Evolutionary conservation across 108 stramenopile genomes (phyloP), one percentile per base, ranked within the genome.

Genomic region (Aurantiochytrium sp.): DNA sequence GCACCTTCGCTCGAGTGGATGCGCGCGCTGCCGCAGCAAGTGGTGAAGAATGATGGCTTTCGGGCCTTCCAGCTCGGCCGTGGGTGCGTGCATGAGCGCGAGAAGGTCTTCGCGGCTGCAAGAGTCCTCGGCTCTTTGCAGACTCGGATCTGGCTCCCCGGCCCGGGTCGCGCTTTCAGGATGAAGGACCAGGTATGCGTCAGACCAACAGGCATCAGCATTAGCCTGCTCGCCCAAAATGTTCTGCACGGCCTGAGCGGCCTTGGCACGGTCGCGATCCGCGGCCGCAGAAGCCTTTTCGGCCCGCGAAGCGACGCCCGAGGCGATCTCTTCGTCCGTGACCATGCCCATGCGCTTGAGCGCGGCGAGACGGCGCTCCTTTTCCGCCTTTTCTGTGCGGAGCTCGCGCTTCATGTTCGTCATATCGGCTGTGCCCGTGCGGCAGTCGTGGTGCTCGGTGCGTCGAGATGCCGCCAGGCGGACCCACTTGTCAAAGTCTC

Each of bases 401-500:
- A 87, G 52, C 32, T 55, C 68, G 48, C 91, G 73, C 69, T 85
- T 68, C 69, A 88, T 54, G 6, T 85, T 42, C 8, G 87, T 4
- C 89, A 91, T 88, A 3, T 52, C 52, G 37, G 86, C 55, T 12
- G 89, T 19, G 31, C 91, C 91, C 85, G 21, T 41, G 39, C 87
- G 87, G 22, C 88, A 52, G 52, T 91, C 91, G 39, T 54, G 34
- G 12, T 86, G 73, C 73, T 91, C 91, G n/a, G 45, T 89, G 17
- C 54, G 37, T 22, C 91, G 87, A 5, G 91, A 88, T 10, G 89
- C 89, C 53, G 88, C 89, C 31, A 89, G 86, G 48, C 68, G 54
- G 37, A 87, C 81, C 91, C 91, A 91, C 34, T 91, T 89, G 31
- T 68, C 52, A 41, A 87, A 91, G 52, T 91, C 91, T 17, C 88